These are phyloP conservation scores for Silene noctiflora DNA, from an alignment of 179 eudicot genomes.

Conservation along the genomic window DNA sequence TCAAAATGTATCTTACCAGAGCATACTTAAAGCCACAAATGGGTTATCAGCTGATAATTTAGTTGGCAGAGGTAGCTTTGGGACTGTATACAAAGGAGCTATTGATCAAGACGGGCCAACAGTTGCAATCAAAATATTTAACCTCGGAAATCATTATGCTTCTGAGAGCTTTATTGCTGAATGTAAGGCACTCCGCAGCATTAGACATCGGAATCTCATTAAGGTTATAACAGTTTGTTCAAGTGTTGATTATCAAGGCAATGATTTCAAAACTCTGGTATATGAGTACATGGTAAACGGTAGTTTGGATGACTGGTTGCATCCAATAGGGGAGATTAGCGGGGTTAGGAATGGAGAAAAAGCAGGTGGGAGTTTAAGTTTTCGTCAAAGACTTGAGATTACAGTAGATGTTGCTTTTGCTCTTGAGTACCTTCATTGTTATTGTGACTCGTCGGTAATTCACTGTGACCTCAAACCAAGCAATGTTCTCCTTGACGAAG, in stretches of 20 bases:
- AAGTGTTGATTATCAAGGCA: conserved; percentile 22
- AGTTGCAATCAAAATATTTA: conserved; percentile 30
- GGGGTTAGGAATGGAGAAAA: neutral
- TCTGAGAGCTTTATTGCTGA: conserved; percentile 28
- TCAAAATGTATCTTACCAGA: conserved; percentile 21
- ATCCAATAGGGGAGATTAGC: neutral
- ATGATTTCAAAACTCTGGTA: conserved; percentile 29
- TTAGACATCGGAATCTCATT: conserved; percentile 33
- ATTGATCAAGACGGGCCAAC: neutral
- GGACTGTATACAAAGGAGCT: conserved; percentile 32
- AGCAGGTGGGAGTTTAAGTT: conserved; percentile 12
- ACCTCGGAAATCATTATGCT: conserved; percentile 14
- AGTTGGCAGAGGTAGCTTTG: conserved; percentile 30
- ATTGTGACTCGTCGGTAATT: conserved; percentile 15
- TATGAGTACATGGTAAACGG: conserved; percentile 31
- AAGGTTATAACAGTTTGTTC: conserved; percentile 30
- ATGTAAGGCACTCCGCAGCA: conserved; percentile 28
- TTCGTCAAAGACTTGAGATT: conserved; percentile 24
- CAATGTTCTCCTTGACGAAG: conserved; percentile 30
- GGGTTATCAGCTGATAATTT: conserved; percentile 27
- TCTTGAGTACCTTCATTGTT: conserved; percentile 31
- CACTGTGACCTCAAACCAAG: conserved; percentile 39
- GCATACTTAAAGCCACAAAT: conserved; percentile 28
- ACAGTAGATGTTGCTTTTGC: conserved; percentile 27
- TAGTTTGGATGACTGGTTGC: conserved; percentile 31